Evolutionary conservation across 768 basidiomycete genomes (phyloP), one percentile per base, ranked within the genome.

Genomic region (Phylloporus scabripes): DNA sequence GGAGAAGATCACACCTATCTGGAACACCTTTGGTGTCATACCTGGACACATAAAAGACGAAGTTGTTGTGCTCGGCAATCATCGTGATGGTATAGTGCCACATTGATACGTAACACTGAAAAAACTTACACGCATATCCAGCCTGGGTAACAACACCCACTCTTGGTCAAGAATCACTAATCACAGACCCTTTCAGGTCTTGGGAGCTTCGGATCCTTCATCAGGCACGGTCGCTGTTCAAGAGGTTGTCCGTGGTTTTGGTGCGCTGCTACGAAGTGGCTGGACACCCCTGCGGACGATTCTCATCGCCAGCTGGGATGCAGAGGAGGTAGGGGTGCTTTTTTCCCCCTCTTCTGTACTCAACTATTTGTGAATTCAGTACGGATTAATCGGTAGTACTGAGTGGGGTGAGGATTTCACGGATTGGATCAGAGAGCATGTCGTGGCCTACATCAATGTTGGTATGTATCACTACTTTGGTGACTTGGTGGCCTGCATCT

Each of bases 361-460:
- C 52, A 34, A 51, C 33, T 15, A 43, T 46, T 18, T 17, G 34
- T 47, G 20, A 5, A 24, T 7, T 46, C 70, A 77, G 77, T 77
- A 78, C 46, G 89, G 88, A 20, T 73, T 92, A 38, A 65, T 90
- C 32, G 95, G 95, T 18, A 87, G 85, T 61, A 93, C 90, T 4
- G 95, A 97, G 70, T 96, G 87, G 80, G 92, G 83, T 3, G 95
- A 97, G 65, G 95, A 97, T 62, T 97, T 95, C 60, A 62, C 81
- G 0, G 74, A 79, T 14, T 95, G 87, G 82, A 80, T 97, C 33
- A 74, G 78, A 34, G 72, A 85, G 29, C 79, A 94, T 52, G 88
- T 87, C 42, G 92, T 91, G 15, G 79, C 89, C 7, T 98, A 97
- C 62, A 69, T 96, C 55, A 97, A 97, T 62, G 72, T 92, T n/a